Conservation (phyloP, 179 eudicot species). For the Actinidia polygama region DNA sequence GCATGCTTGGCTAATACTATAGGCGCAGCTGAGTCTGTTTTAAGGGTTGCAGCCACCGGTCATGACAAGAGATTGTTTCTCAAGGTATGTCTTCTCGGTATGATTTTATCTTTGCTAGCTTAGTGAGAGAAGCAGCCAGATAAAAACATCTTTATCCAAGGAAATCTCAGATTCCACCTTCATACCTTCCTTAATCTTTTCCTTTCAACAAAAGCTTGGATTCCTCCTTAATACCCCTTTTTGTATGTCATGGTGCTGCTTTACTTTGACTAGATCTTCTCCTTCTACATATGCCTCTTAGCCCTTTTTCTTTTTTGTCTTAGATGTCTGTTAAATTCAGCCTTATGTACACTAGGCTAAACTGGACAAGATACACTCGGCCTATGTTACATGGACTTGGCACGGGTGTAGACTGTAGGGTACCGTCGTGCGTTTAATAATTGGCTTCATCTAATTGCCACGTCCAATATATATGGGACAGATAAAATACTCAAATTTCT, state of each 20-base stretch:
- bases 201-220: neutral
- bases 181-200: too few relatives aligned
- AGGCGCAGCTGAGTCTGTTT: conserved; percentile 98
- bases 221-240: neutral
- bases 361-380: too few relatives aligned
- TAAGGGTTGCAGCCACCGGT: conserved; percentile 94
- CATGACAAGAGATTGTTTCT: conserved; percentile 89
- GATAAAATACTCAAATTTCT: too few relatives aligned
- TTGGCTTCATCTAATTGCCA: too few relatives aligned
- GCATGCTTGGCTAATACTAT: conserved; percentile 93
- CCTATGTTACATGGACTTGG: too few relatives aligned
- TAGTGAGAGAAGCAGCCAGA: neutral
- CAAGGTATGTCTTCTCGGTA: conserved; percentile 47
- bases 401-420: too few relatives aligned
- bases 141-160: neutral
- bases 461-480: too few relatives aligned
- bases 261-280: neutral
- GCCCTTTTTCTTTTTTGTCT: neutral
- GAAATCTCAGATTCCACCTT: too few relatives aligned
- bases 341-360: too few relatives aligned
- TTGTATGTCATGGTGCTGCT: neutral
- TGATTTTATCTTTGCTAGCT: neutral
- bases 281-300: conserved; percentile 1
- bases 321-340: neutral
- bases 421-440: too few relatives aligned